Evolutionary conservation across 2,329 filamentous ascomycete species (phyloP), one percentile per base, ranked within the genome.

Genomic region (Tolypocladium pustulatum): DNA sequence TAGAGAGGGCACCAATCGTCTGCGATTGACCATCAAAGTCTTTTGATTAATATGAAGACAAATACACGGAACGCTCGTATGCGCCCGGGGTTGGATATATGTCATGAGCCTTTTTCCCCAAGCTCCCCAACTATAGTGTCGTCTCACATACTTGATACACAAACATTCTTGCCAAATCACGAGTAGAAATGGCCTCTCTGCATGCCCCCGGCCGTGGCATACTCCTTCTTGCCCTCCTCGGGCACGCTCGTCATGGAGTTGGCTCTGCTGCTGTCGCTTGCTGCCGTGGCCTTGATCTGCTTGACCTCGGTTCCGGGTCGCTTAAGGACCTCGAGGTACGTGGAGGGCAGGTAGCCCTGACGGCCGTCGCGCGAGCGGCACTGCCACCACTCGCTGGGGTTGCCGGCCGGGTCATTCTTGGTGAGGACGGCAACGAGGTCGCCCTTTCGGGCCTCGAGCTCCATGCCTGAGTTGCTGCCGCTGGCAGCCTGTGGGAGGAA

Each of bases 361-460:
- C 91, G 83, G 53, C 91, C 92, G 70, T 97, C 91, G 61, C 94
- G 83, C 17, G 93, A 89, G 58, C 94, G 84, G 74, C 95, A 99
- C 64, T 88, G 86, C 94, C 94, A 99, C 94, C 94, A 99, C 70
- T 99, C 93, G 57, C 89, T 94, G 5, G 91, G 85, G 66, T 94
- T 91, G 51, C 94, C 94, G 68, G 93, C 84, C 0, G 94, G 94
- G 67, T 99, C 94, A 22, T 85, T 89, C 77, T 97, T 97, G 76
- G 87, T 88, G 58, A 99, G 81, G 1, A 99, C 91, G 32, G 94
- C 94, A 20, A 99, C 92, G 57, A 97, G 85, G 66, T 99, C 94
- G 60, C 93, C 93, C 78, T 96, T 97, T 76, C 90, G 92, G 30
- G 95, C 93, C 40, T 90, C 86, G 17, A 99, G 81, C 69, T 99